phyloP scores from a whole-genome alignment of 2,329 filamentous ascomycete genomes.

The Apiospora sp. region DNA sequence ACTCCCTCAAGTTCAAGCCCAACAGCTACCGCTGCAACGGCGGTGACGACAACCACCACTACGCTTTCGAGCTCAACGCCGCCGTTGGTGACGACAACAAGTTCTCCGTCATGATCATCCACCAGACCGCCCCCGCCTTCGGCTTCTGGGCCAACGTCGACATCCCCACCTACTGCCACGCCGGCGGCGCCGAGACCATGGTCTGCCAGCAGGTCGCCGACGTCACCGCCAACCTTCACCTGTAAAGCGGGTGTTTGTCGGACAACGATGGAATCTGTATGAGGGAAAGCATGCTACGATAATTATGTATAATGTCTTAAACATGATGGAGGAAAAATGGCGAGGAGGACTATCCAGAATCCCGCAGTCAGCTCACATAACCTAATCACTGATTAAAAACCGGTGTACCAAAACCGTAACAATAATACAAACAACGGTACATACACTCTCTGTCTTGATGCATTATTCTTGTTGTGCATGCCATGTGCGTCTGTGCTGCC shows the following conservation, averaged over 20 bases:
- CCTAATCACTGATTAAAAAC: background rate
- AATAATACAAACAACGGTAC: background rate
- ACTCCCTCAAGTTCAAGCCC: background rate
- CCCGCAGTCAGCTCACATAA: conserved; percentile 3
- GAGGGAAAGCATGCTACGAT: background rate
- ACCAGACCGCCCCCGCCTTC: background rate
- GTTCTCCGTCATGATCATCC: background rate
- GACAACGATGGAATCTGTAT: background rate
- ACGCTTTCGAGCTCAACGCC: background rate
- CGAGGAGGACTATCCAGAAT: background rate
- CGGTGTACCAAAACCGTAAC: background rate
- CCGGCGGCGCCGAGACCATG: conserved; percentile 13
- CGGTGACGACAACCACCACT: background rate
- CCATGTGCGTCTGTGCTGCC: too few relatives aligned
- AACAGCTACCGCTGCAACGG: conserved; percentile 15
- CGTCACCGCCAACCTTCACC: conserved; percentile 11
- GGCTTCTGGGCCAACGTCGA: background rate
- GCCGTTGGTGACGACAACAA: background rate
- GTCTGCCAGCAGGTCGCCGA: conserved; percentile 12
- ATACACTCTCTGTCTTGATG: background rate
- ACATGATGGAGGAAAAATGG: background rate
- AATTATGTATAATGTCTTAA: background rate
- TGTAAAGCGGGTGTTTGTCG: background rate
- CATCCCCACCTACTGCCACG: conserved; percentile 15
- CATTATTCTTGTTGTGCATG: background rate